A percentile compares a stretch with the other conserved stretches of the same genome.
Conservation (phyloP, 2,329 filamentous ascomycete genomes). For the Monilinia polystroma region DNA sequence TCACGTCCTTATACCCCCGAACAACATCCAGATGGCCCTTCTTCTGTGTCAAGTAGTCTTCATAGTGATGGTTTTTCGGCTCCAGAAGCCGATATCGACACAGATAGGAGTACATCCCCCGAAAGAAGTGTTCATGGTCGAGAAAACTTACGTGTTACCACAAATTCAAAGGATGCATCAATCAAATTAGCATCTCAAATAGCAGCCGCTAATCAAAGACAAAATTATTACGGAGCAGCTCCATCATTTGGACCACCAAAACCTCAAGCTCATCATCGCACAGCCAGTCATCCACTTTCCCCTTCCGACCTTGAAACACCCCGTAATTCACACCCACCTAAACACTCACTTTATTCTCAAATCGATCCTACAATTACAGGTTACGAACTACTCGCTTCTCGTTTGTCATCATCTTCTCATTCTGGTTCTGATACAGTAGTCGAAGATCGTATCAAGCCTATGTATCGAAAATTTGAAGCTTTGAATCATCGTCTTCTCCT, state of each 20-base stretch:
- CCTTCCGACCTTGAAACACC: constrained; percentile 40
- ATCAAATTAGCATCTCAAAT: constrained; percentile 38
- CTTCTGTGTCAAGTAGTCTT: constrained; percentile 38
- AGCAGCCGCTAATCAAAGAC: constrained; percentile 38
- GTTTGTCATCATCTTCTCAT: constrained; percentile 46
- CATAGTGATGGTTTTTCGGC: constrained; percentile 42
- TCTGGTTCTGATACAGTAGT: constrained; percentile 28
- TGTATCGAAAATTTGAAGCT: constrained; percentile 80
- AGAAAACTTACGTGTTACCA: constrained; percentile 23
- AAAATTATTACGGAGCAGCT: constrained; percentile 32
- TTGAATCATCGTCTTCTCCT: constrained; percentile 81
- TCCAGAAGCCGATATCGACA: constrained; percentile 43
- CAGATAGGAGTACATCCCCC: constrained; percentile 48
- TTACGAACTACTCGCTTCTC: constrained; percentile 62
- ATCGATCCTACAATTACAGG: constrained; percentile 52
- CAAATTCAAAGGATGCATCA: constrained; percentile 31
- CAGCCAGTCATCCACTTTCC: constrained; percentile 30
- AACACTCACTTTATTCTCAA: constrained; percentile 42
- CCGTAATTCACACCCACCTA: constrained; percentile 26
- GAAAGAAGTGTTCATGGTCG: constrained; percentile 44
- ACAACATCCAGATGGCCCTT: constrained; percentile 38
- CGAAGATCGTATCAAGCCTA: constrained; percentile 47
- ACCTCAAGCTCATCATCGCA: constrained; percentile 47
- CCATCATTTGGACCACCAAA: constrained; percentile 40
- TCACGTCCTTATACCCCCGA: constrained; percentile 30